These are phyloP conservation scores for Trichomonascaceae sp. DNA, from an alignment of 1,139 yeast genomes.

Conservation along the genomic window DNA sequence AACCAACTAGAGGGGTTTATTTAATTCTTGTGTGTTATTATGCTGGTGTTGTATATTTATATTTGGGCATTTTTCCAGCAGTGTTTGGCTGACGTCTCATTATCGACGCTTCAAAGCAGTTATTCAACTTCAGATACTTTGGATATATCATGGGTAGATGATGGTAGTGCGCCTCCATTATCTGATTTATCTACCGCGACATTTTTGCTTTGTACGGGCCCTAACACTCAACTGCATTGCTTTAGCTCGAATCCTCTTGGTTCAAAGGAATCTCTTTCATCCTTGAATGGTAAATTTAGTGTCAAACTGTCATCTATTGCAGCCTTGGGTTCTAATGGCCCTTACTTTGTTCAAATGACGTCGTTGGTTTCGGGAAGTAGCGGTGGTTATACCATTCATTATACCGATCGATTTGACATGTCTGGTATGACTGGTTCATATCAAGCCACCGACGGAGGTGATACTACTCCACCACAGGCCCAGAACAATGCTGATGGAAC, in stretches of 20 bases:
- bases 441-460: slow-evolving; percentile 37
- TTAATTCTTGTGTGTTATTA: background rate
- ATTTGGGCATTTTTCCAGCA: background rate
- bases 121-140: slow-evolving; percentile 49
- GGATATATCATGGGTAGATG: slow-evolving; percentile 57
- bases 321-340: slow-evolving; percentile 51
- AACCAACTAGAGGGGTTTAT: background rate
- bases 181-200: slow-evolving; percentile 42
- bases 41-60: slow-evolving; percentile 3
- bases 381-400: slow-evolving; percentile 59
- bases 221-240: slow-evolving; percentile 44
- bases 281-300: slow-evolving; percentile 24
- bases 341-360: slow-evolving; percentile 63
- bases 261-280: slow-evolving; percentile 26
- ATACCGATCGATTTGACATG: slow-evolving; percentile 60
- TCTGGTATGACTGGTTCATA: slow-evolving; percentile 66
- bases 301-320: slow-evolving; percentile 36
- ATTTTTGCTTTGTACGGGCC: slow-evolving; percentile 64
- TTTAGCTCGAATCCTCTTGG: slow-evolving; percentile 35
- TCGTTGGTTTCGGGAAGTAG: slow-evolving; percentile 32
- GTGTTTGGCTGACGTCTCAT: slow-evolving; percentile 49
- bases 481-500: slow-evolving; percentile 23
- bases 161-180: slow-evolving; percentile 43
- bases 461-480: slow-evolving; percentile 41
- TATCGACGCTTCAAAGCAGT: slow-evolving; percentile 47